Base-by-base conservation (phyloP, 768 basidiomycete species). In the Psilocybe subaeruginosa region DNA sequence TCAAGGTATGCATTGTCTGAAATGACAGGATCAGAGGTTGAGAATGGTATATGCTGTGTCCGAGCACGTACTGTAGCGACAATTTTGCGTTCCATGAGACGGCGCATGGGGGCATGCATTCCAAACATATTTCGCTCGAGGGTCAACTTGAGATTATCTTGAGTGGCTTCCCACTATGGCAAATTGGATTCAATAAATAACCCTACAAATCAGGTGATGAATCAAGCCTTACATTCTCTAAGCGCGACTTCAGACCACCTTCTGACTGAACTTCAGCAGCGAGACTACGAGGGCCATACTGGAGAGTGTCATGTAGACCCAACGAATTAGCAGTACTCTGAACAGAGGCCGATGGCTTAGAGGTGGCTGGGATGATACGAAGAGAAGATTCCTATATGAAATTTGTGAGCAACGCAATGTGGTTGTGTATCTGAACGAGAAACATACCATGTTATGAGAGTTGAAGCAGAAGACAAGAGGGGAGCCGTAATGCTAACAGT, bases 61-160 rank as follows among this genome's bases (percentile, higher is more conserved):
- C 11, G 11, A 35, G 33, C 6, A 78, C 90, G 65, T 68, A 96
- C 96, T 59, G 84, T 74, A 35, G 85, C 76, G 8, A 96, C 93
- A 45, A 95, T 83, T 79, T 90, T 91, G 70, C 95, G 86, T 74
- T 99, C 97, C 97, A 99, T 99, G 64, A 97, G 80, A 55, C 87
- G 80, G 31, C 96, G 85, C 75, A 97, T 85, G 1, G 97, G 97
- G 17, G 91, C 88, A 71, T 94, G 93, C 67, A 98, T 73, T 37
- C 97, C 97, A 69, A 89, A 90, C 33, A 90, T 72, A 73, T 93
- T 88, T 48, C 96, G 87, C 71, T 94, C 85, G 76, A 97, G 78
- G 51, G 86, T 95, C 60, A 98, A 80, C 72, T 90, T 90, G 53
- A 95, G 72, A 73, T 90, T 91, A 73, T 94, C 91, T 73, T 97